These are phyloP conservation scores for Neonectria hederae DNA, from an alignment of 2,329 filamentous ascomycete genomes.

Conservation along the genomic window DNA sequence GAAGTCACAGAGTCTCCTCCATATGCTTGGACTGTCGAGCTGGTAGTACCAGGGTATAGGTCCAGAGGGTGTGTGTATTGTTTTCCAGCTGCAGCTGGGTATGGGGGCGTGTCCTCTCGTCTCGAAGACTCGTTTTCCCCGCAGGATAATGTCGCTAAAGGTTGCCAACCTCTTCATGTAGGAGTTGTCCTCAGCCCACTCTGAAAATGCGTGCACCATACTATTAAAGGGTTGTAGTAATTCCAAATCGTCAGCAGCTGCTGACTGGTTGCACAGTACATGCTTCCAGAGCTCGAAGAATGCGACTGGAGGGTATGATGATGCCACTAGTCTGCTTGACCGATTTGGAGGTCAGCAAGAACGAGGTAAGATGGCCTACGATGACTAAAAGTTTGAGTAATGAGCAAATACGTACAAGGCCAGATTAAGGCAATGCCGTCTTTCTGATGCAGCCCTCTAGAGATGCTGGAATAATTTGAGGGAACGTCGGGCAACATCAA, in stretches of 20 bases:
- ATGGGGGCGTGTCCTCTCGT: background rate
- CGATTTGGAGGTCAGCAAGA: background rate
- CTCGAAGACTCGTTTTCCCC: background rate
- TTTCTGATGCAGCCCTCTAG: conserved; percentile 9
- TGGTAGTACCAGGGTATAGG: background rate
- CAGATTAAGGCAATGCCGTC: conserved; percentile 3
- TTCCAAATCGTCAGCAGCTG: background rate
- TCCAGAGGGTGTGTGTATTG: conserved; percentile 10
- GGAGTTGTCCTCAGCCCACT: conserved; percentile 11
- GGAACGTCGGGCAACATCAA: conserved; percentile 7
- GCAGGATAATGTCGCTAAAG: conserved; percentile 11
- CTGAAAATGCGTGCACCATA: conserved; percentile 2
- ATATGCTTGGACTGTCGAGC: background rate
- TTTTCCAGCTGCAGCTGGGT: background rate
- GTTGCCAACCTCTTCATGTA: conserved; percentile 13
- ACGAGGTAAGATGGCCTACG: background rate
- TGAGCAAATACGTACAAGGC: conserved; percentile 1
- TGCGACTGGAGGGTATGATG: conserved; percentile 19
- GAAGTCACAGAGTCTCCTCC: conserved; percentile 11
- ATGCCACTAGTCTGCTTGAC: conserved; percentile 11
- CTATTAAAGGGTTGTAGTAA: background rate
- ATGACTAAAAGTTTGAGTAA: background rate
- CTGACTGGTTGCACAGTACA: background rate
- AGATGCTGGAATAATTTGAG: conserved; percentile 14
- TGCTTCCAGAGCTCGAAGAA: conserved; percentile 20